phyloP scores from a whole-genome alignment of 345 rosid species.

The Eutrema yunnanense region DNA sequence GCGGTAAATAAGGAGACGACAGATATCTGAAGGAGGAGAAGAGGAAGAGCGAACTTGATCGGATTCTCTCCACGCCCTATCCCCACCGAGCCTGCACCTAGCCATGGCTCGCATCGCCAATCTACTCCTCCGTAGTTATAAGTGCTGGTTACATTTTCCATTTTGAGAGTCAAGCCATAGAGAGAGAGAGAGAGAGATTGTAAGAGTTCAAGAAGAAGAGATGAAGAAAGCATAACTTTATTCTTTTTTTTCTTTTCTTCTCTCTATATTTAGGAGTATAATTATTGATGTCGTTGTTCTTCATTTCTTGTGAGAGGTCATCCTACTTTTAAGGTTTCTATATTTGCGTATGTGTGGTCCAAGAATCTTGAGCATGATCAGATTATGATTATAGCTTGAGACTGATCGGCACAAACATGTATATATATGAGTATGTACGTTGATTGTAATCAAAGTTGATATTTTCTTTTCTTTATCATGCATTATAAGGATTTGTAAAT shows the following conservation, averaged over 20 bases:
- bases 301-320: conserved; percentile 11
- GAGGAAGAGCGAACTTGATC: conserved; percentile 6
- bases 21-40: conserved; percentile 30
- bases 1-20: conserved; percentile 15
- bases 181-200: background rate
- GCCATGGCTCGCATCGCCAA: conserved; percentile 13
- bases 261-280: conserved; percentile 15
- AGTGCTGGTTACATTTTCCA: background rate
- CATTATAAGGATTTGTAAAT: background rate
- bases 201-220: background rate
- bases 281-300: background rate
- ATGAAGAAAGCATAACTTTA: background rate
- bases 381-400: background rate
- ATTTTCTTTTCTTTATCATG: background rate
- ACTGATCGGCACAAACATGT: background rate
- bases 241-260: background rate
- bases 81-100: conserved; percentile 3
- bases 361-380: background rate
- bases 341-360: conserved; percentile 6
- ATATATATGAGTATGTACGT: background rate
- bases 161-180: conserved; percentile 15
- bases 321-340: conserved; percentile 23
- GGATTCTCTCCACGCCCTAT: conserved; percentile 1
- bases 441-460: background rate
- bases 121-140: conserved; percentile 17